A percentile compares a stretch with the other conserved stretches of the same genome.
phyloP scores from a whole-genome alignment of 176 grass and related monocot species.

The Phyllostachys edulis region DNA sequence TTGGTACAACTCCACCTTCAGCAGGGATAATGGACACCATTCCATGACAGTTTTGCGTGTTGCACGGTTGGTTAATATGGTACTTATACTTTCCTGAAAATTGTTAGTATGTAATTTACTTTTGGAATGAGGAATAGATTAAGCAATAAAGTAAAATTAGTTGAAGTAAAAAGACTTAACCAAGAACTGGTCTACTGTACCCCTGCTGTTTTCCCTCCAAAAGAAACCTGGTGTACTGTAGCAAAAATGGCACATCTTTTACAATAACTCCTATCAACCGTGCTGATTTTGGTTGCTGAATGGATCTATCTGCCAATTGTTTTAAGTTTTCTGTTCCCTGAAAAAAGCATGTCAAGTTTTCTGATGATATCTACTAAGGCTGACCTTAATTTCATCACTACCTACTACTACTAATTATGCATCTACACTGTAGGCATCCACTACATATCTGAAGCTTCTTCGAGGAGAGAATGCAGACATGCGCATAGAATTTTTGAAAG shows the following conservation, averaged over 20 bases:
- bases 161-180: neutral
- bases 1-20: slow-evolving; percentile 63
- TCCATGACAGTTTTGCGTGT: slow-evolving; percentile 55
- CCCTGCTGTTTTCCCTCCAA: neutral
- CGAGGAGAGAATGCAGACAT: slow-evolving; percentile 19
- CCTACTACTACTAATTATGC: neutral
- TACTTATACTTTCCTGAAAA: slow-evolving; percentile 33
- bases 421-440: slow-evolving; percentile 41
- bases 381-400: neutral
- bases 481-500: slow-evolving; percentile 50
- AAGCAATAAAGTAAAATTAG: neutral
- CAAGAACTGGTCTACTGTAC: neutral
- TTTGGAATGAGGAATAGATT: neutral
- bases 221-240: neutral
- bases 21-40: slow-evolving; percentile 37
- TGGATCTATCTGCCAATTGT: neutral
- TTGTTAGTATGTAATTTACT: neutral
- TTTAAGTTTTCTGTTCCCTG: neutral
- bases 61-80: slow-evolving; percentile 67
- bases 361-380: neutral
- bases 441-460: slow-evolving; percentile 43
- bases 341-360: neutral
- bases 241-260: neutral
- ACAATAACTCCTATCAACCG: neutral
- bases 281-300: neutral